These are phyloP conservation scores for Fusarium nematophilum DNA, from an alignment of 2,329 filamentous ascomycete species.

Conservation along the genomic window DNA sequence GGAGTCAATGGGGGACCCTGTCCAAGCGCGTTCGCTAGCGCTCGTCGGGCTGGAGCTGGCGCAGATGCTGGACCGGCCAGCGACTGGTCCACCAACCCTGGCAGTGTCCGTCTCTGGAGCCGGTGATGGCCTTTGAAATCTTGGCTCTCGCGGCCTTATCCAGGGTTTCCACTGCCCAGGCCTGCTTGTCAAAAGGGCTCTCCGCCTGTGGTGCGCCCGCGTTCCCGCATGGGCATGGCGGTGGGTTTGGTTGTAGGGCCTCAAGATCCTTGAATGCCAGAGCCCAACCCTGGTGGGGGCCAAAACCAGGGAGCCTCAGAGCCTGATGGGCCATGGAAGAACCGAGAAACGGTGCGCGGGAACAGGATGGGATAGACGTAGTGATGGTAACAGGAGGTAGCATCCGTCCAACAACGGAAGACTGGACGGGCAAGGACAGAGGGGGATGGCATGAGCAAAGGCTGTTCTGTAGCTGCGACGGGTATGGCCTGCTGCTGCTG, in stretches of 20 bases:
- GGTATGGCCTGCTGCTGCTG: constrained; percentile 31
- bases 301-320: constrained; percentile 28
- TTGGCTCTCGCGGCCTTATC: constrained; percentile 31
- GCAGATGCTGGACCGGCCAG: constrained; percentile 30
- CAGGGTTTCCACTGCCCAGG: constrained; percentile 25
- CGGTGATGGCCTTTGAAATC: constrained; percentile 24
- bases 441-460: constrained; percentile 11
- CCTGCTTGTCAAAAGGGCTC: constrained; percentile 27
- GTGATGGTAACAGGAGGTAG: constrained; percentile 21
- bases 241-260: constrained; percentile 32
- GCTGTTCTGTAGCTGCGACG: constrained; percentile 13
- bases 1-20: constrained; percentile 30
- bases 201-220: constrained; percentile 13
- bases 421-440: too few species aligned
- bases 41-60: constrained; percentile 38
- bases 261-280: constrained; percentile 30
- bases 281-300: constrained; percentile 39
- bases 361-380: constrained; percentile 9
- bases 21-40: constrained; percentile 35
- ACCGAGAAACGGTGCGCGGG: constrained; percentile 29
- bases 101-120: constrained; percentile 17
- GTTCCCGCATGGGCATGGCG: constrained; percentile 14
- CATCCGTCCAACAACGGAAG: constrained; percentile 19
- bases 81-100: constrained; percentile 29
- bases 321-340: constrained; percentile 35